Evolutionary conservation across 163 green algal genomes (phyloP).

Genomic region (Chlamydomonas reinhardtii): DNA sequence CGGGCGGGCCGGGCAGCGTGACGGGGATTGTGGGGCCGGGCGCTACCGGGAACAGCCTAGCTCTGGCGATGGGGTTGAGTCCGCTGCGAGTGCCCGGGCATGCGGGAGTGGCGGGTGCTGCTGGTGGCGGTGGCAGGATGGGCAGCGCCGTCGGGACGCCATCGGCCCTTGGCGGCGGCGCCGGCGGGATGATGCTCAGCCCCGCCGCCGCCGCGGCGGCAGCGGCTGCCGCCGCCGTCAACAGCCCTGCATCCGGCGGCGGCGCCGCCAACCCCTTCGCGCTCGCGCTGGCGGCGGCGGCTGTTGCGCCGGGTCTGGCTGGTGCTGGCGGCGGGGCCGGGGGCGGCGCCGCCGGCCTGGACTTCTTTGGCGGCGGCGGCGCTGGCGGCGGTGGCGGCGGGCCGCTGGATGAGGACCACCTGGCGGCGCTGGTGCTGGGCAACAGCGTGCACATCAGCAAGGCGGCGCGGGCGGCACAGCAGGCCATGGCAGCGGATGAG

Average conservation of each 20-base stretch:
- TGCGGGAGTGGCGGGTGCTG: neutral
- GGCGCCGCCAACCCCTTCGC: neutral
- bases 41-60: neutral
- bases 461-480: conserved; percentile 34
- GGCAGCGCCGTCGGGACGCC: neutral
- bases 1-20: too few relatives aligned
- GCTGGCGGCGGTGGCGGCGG: neutral
- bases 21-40: too few relatives aligned
- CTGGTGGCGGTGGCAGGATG: neutral
- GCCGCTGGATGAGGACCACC: conserved; percentile 27
- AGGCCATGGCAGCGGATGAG: conserved; percentile 7
- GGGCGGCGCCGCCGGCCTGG: too few relatives aligned
- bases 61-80: neutral
- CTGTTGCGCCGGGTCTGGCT: too few relatives aligned
- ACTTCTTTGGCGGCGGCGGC: neutral
- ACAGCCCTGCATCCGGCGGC: neutral
- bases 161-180: neutral
- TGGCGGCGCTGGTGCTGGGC: conserved; percentile 45
- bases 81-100: too few relatives aligned
- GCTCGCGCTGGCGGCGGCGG: neutral
- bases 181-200: neutral
- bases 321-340: too few relatives aligned
- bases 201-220: neutral
- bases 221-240: neutral
- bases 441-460: conserved; percentile 48